These are phyloP conservation scores for Microdochium trichocladiopsis DNA, from an alignment of 2,329 filamentous ascomycete genomes.

Conservation along the genomic window DNA sequence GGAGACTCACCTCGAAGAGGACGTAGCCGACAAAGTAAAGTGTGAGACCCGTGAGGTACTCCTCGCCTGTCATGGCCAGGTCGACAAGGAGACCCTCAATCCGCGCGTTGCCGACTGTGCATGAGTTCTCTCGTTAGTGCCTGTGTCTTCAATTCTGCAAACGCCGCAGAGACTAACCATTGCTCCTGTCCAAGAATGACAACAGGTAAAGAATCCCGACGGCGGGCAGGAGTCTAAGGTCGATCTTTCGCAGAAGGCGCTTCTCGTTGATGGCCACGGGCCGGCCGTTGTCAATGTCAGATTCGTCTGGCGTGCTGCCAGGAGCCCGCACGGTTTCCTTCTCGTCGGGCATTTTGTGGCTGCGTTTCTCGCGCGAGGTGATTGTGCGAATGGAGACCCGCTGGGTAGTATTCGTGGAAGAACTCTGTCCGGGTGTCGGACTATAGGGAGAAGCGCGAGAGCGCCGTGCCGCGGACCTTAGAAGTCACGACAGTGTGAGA, in stretches of 20 bases:
- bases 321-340: background rate
- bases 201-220: constrained; percentile 48
- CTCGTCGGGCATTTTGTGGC: background rate
- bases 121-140: constrained; percentile 15
- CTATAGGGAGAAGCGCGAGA: no score
- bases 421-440: background rate
- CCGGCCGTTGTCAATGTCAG: background rate
- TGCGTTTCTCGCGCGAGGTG: background rate
- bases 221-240: constrained; percentile 42
- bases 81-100: constrained; percentile 48
- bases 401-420: no score
- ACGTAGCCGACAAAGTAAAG: constrained; percentile 60
- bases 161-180: constrained; percentile 31
- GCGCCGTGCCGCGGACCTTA: no score
- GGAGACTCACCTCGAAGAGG: constrained; percentile 39
- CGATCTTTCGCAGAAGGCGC: constrained; percentile 49
- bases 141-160: constrained; percentile 21
- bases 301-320: background rate
- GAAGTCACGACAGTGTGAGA: no score
- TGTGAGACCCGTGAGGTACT: constrained; percentile 60
- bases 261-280: constrained; percentile 39
- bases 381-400: no score
- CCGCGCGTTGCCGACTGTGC: constrained; percentile 48
- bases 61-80: constrained; percentile 47
- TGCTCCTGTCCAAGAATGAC: constrained; percentile 50